phyloP scores from a whole-genome alignment of 129 eudicot species.

The Ambrosia artemisiifolia region DNA sequence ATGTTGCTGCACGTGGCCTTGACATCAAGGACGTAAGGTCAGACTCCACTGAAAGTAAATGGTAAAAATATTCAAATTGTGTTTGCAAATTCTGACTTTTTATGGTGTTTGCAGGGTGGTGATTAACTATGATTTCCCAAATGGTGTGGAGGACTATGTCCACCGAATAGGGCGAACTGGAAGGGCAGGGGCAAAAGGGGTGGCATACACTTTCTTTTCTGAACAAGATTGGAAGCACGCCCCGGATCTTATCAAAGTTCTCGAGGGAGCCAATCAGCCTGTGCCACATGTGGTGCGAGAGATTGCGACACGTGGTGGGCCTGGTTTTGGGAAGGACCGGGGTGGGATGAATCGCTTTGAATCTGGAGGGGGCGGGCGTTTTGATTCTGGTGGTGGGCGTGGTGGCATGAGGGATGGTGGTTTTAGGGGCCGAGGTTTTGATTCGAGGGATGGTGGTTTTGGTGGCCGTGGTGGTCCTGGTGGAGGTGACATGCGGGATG shows the following conservation, averaged over 20 bases:
- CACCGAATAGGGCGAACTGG: constrained; percentile 96
- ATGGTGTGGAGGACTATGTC: constrained; percentile 88
- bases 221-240: constrained; percentile 97
- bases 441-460: constrained; percentile 29
- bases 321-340: constrained; percentile 61
- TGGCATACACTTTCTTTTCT: constrained; percentile 76
- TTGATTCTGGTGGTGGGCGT: constrained; percentile 80
- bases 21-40: constrained; percentile 88
- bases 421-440: constrained; percentile 43
- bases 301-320: constrained; percentile 83
- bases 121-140: constrained; percentile 86
- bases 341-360: constrained; percentile 56
- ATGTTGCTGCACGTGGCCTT: constrained; percentile 96
- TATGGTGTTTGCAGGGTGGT: constrained; percentile 57
- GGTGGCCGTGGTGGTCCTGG: constrained; percentile 34
- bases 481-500: constrained; percentile 43
- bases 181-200: constrained; percentile 90
- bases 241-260: constrained; percentile 65
- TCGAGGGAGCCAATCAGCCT: constrained; percentile 90
- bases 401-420: constrained; percentile 53
- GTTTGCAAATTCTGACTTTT: background rate
- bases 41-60: background rate
- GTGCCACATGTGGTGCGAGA: constrained; percentile 75
- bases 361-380: constrained; percentile 54
- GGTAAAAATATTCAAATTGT: background rate